Base-by-base conservation (phyloP, 371 early-diverging fungal genomes). In the Polyrhizophydium stewartii region DNA sequence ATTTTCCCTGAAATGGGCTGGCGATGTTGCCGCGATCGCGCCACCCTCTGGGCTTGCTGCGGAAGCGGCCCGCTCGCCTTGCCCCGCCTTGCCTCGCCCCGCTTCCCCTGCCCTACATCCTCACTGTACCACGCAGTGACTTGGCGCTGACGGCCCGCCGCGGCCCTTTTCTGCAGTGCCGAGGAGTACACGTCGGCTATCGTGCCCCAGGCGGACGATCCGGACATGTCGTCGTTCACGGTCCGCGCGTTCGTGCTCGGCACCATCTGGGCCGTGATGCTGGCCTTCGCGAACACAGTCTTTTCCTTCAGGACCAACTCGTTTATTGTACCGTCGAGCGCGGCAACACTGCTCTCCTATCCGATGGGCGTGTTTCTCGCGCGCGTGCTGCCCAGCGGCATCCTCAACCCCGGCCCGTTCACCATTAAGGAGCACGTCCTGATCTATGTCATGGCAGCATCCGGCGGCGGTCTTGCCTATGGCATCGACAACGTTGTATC, bases 341-440 rank as follows among this genome's bases (percentile, higher is more conserved):
- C 24, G 10, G 24, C 45, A 6, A 24, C 45, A 19, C 45, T 45
- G 10, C 45, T 76, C 21, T 58, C 71, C 6, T 75, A 72, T 65
- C 76, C 76, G 3, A 58, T 65, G 57, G 76, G 72, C 21, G 19
- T 66, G 16, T 61, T 68, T 50, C 43, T 75, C 70, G 72, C 73
- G 19, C 19, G 27, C 27, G 49, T 69, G 56, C 43, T 62, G 21
- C 61, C 69, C 33, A 37, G 41, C 24, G 62, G 64, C 28, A 43
- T 58, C 35, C 79, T 85, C 63, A 93, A 93, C 47, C 91, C 93
- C 1, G 92, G 92, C 6, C 89, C 89, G 1, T 93, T 93, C 76
- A 85, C 84, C 62, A 84, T 90, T 66, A 93, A 93, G 70, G 93
- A 93, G 30, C 53, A 53, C 16, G 30, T 32, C 10, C 3, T 32